phyloP scores from a whole-genome alignment of 345 rosid genomes.

The Arabidopsis thaliana region TAIR10.1 NC_003076.8:6016501-6017000 shows the following conservation, averaged over 20 bases:
- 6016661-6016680: constrained; percentile 2
- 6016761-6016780: not conserved
- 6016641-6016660: not conserved
- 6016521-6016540: constrained; percentile 73
- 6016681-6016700: constrained; percentile 19
- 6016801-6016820: no score
- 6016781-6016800: no score
- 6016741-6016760: not conserved
- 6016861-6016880: no score
- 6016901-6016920: no score
- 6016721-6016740: not conserved
- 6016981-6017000: not conserved
- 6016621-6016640: constrained; percentile 1
- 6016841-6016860: no score
- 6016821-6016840: no score
- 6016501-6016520: constrained; percentile 88
- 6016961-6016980: no score
- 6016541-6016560: constrained; percentile 48
- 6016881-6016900: no score
- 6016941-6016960: no score
- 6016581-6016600: not conserved
- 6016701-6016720: constrained; percentile 7
- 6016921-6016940: no score
- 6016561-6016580: not conserved
- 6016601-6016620: not conserved